phyloP scores from a whole-genome alignment of 176 grass and related monocot genomes.

The Cenchrus fungigraminus region DNA sequence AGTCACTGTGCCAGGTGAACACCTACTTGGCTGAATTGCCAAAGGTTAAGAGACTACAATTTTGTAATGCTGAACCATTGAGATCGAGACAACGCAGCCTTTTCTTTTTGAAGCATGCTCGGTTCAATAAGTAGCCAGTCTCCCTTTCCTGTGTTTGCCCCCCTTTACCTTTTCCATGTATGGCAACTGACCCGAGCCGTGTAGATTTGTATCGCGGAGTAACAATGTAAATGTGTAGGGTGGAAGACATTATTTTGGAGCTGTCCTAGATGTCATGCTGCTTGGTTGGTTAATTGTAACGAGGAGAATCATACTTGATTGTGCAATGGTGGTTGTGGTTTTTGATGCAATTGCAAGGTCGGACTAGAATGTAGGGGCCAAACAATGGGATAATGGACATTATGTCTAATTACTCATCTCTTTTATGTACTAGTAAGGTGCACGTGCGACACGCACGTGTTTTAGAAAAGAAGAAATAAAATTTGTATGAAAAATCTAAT shows the following conservation, averaged over 20 bases:
- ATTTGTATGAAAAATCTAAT: too few relatives aligned
- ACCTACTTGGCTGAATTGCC: conserved; percentile 15
- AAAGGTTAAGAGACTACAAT: conserved; percentile 53
- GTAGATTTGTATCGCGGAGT: conserved; percentile 27
- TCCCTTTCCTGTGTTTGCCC: conserved; percentile 19
- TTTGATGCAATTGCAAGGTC: not conserved
- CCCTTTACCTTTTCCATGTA: conserved; percentile 8
- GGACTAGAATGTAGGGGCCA: not conserved
- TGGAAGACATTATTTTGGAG: not conserved
- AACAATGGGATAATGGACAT: too few relatives aligned
- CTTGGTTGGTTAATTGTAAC: not conserved
- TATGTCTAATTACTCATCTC: too few relatives aligned
- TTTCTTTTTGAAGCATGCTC: conserved; percentile 53
- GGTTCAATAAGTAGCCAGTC: conserved; percentile 42
- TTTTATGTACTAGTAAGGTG: too few relatives aligned
- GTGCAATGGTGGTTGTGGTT: too few relatives aligned
- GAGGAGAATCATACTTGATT: not conserved
- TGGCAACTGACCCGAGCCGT: conserved; percentile 25
- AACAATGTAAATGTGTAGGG: conserved; percentile 54
- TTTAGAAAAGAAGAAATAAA: too few relatives aligned
- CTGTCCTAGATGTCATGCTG: not conserved
- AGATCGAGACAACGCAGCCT: conserved; percentile 58
- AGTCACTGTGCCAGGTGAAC: conserved; percentile 11
- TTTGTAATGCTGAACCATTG: conserved; percentile 55
- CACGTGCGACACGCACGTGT: too few relatives aligned